A percentile compares a stretch with the other conserved stretches of the same genome.
Conservation (phyloP, 1,284 basidiomycete species). For the Caloboletus inedulis region DNA sequence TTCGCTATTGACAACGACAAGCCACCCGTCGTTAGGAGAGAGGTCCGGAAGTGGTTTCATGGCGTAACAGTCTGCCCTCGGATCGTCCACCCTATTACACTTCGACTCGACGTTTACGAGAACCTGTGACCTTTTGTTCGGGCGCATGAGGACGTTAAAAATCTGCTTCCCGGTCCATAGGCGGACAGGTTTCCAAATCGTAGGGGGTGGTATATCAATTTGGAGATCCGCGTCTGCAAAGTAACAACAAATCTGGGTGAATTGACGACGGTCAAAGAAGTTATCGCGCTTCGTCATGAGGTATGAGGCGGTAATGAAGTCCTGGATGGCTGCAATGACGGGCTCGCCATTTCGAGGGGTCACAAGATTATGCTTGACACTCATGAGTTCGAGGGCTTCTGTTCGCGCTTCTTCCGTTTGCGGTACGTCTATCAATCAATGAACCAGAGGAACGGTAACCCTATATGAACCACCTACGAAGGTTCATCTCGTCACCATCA, state of each 20-base stretch:
- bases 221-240: slow-evolving; percentile 89
- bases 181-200: slow-evolving; percentile 89
- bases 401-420: slow-evolving; percentile 99
- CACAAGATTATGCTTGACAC: slow-evolving; percentile 95
- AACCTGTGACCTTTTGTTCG: slow-evolving; percentile 82
- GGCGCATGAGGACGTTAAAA: slow-evolving; percentile 95
- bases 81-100: slow-evolving; percentile 91
- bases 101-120: slow-evolving; percentile 96
- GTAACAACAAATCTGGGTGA: slow-evolving; percentile 96
- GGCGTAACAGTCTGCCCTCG: slow-evolving; percentile 59
- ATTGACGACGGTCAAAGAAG: slow-evolving; percentile 93
- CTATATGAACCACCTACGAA: slow-evolving; percentile 59
- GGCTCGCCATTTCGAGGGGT: slow-evolving; percentile 97
- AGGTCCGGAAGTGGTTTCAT: slow-evolving; percentile 76
- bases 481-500: slow-evolving; percentile 99
- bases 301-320: slow-evolving; percentile 98
- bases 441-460: not conserved
- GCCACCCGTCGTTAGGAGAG: slow-evolving; percentile 96
- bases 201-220: slow-evolving; percentile 94
- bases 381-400: slow-evolving; percentile 98
- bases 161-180: slow-evolving; percentile 99
- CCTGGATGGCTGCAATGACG: slow-evolving; percentile 98
- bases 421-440: slow-evolving; percentile 72
- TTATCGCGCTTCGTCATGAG: slow-evolving; percentile 91
- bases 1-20: slow-evolving; percentile 97